A percentile compares a stretch with the other conserved stretches of the same genome.
Conservation (phyloP, 148 eudicot species). For the Pharnaceum exiguum region DNA sequence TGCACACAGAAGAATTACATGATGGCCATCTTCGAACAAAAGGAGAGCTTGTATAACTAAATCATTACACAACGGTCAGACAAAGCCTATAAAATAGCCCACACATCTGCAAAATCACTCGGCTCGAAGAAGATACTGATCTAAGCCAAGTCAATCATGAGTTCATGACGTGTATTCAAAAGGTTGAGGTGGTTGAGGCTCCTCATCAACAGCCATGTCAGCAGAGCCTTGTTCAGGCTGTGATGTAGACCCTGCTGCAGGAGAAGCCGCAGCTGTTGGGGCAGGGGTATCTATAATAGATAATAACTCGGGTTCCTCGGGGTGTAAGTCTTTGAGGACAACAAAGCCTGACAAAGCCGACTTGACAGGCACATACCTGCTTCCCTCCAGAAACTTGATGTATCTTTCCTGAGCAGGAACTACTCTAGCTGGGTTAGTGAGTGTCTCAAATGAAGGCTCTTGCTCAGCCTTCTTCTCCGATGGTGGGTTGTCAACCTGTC, state of each 20-base stretch:
- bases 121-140: too few species aligned
- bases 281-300: constrained; percentile 79
- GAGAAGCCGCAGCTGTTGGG: constrained; percentile 37
- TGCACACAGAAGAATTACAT: too few species aligned
- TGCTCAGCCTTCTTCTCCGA: constrained; percentile 89
- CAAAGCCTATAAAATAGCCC: too few species aligned
- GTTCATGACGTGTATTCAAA: constrained; percentile 75
- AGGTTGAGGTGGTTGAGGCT: constrained; percentile 93
- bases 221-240: constrained; percentile 46
- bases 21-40: too few species aligned
- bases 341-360: constrained; percentile 85
- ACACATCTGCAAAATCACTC: too few species aligned
- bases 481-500: constrained; percentile 61
- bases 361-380: constrained; percentile 85
- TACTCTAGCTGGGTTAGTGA: constrained; percentile 90
- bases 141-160: too few species aligned
- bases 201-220: constrained; percentile 86
- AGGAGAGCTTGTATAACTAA: too few species aligned
- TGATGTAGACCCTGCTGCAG: constrained; percentile 42
- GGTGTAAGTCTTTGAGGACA: constrained; percentile 70
- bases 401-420: constrained; percentile 86
- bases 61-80: too few species aligned
- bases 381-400: constrained; percentile 75
- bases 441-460: constrained; percentile 67
- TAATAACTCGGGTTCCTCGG: constrained; percentile 72